Base-by-base conservation (phyloP, 768 basidiomycete genomes). In the Stropharia rugosoannulata region DNA sequence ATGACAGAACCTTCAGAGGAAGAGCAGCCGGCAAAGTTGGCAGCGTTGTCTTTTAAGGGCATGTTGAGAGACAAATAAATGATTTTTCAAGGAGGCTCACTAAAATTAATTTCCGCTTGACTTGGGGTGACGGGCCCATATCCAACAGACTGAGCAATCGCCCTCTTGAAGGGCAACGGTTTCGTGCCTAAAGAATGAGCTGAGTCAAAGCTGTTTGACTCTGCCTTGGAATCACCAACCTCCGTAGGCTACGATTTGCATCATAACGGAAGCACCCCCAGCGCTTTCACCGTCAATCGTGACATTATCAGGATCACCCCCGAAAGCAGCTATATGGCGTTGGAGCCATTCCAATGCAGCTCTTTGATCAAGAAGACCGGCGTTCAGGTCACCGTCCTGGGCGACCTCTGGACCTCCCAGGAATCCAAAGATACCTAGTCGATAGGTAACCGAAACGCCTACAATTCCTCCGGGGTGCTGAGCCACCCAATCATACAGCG, bases 311-410 rank as follows among this genome's bases (percentile, higher is more conserved):
- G 70, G 70, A 53, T 79, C 80, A 13, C 84, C 85, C 3, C 86
- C 86, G 58, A 87, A 88, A 0, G 68, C 65, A 19, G 63, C 68
- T 45, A 87, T 85, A 59, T 88, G 80, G 19, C 74, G 65, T 56
- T 86, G 81, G 0, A 87, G 74, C 86, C 80, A 82, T 53, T 71
- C 59, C 4, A 81, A 62, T 0, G 76, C 80, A 22, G 69, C 57
- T 35, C 72, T 61, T 59, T 78, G 73, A 56, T 82, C 80, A n/a
- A 68, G 68, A 15, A 81, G 66, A 2, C 74, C 80, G 25, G 80
- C 68, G 58, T 80, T 80, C 9, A 78, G 67, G 29, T 19, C 38
- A 44, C 61, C 35, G 49, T 78, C 67, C 15, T 66, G 64, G n/a
- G 63, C 48, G 55, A 66, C 59, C 64, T 75, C 68, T n/a, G 60